Evolutionary conservation across 2,329 filamentous ascomycete genomes (phyloP).

Genomic region (Botrytis aclada): DNA sequence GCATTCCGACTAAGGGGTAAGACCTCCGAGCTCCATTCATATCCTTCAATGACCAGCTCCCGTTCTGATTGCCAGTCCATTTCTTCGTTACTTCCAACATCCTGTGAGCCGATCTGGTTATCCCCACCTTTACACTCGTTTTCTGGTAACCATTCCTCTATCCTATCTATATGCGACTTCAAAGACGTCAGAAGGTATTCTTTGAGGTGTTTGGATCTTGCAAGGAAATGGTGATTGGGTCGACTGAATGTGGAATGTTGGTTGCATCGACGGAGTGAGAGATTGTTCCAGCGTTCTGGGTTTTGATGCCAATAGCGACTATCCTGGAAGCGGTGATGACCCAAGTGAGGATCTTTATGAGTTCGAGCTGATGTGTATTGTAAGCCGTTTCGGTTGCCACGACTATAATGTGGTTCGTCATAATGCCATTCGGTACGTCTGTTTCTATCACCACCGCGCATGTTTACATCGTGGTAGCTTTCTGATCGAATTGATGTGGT

Average conservation of each 20-base stretch:
- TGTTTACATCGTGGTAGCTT: neutral
- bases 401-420: neutral
- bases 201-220: slow-evolving; percentile 2
- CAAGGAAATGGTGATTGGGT: slow-evolving; percentile 4
- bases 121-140: neutral
- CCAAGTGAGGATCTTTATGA: neutral
- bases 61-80: slow-evolving; percentile 3
- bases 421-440: neutral
- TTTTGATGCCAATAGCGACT: neutral
- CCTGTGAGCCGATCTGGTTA: neutral
- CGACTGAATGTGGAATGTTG: neutral
- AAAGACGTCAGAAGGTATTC: neutral
- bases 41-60: neutral
- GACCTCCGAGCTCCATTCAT: neutral
- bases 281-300: neutral
- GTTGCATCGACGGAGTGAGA: neutral
- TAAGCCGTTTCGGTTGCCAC: neutral
- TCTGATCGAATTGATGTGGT: neutral
- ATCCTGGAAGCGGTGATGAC: neutral
- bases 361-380: neutral
- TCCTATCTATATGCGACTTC: neutral
- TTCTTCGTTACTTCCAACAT: neutral
- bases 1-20: neutral
- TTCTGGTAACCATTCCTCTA: slow-evolving; percentile 5
- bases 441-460: neutral